phyloP scores from a whole-genome alignment of 345 rosid species.

The Trapa bicornis region DNA sequence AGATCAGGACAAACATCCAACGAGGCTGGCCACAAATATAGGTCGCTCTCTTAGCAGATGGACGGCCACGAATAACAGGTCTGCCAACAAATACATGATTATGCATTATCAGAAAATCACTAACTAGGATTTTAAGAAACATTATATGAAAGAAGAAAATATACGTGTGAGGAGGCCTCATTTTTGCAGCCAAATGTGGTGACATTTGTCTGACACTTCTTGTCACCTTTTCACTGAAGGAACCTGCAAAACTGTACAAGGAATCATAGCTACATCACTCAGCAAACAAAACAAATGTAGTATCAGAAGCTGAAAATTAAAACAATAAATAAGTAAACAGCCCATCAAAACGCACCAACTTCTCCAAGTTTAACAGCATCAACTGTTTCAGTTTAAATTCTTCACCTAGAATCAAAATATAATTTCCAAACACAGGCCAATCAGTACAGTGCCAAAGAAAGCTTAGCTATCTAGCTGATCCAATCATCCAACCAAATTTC shows the following conservation, averaged over 20 bases:
- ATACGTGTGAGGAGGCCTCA: constrained; percentile 89
- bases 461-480: no score
- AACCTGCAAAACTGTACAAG: constrained; percentile 75
- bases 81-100: constrained; percentile 27
- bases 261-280: neutral
- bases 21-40: constrained; percentile 84
- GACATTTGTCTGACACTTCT: constrained; percentile 83
- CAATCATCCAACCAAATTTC: no score
- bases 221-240: constrained; percentile 76
- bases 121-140: neutral
- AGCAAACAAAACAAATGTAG: neutral
- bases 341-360: neutral
- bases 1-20: constrained; percentile 70
- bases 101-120: constrained; percentile 7
- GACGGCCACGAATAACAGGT: constrained; percentile 91
- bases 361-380: neutral
- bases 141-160: constrained; percentile 11
- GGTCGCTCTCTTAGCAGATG: constrained; percentile 68
- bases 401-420: neutral
- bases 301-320: neutral
- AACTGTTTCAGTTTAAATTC: neutral
- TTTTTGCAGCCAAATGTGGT: constrained; percentile 90
- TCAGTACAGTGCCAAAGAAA: no score
- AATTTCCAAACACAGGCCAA: no score
- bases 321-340: neutral